Evolutionary conservation across 352 stramenopile species (phyloP).

Genomic region (Thalassiosira gravida): DNA sequence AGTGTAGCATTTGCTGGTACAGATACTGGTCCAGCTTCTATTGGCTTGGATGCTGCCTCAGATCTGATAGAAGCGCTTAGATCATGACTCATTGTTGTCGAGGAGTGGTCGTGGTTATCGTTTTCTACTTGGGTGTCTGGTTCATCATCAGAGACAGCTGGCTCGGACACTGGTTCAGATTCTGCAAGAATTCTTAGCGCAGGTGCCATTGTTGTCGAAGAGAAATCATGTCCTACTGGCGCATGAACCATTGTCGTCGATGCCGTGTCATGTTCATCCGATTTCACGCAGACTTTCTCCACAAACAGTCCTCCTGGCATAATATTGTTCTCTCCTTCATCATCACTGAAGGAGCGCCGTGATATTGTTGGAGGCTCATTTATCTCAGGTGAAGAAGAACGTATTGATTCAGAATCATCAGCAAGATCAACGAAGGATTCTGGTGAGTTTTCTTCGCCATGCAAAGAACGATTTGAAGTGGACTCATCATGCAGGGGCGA

Average conservation of each 20-base stretch:
- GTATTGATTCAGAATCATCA: too few relatives aligned
- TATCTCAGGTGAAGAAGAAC: neutral
- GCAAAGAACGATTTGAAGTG: too few relatives aligned
- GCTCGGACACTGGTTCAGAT: slow-evolving; percentile 22
- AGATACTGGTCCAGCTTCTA: too few relatives aligned
- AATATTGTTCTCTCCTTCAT: neutral
- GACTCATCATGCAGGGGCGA: too few relatives aligned
- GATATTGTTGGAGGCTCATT: slow-evolving; percentile 14
- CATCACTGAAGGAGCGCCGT: neutral
- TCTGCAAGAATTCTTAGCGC: neutral
- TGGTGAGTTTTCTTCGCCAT: too few relatives aligned
- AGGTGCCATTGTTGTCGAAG: slow-evolving; percentile 31
- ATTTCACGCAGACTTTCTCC: neutral
- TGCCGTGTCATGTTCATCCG: slow-evolving; percentile 3
- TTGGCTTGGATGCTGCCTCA: too few relatives aligned
- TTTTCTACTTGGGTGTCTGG: neutral
- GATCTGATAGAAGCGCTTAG: too few relatives aligned
- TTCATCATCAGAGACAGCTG: slow-evolving; percentile 10
- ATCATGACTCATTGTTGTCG: too few relatives aligned
- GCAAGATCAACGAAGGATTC: too few relatives aligned
- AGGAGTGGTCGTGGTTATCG: slow-evolving; percentile 12
- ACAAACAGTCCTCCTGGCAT: neutral
- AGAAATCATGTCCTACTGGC: slow-evolving; percentile 27
- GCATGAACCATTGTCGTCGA: neutral
- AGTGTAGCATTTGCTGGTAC: too few relatives aligned